Evolutionary conservation across 768 basidiomycete species (phyloP).

Genomic region (Crassisporium funariophilum): DNA sequence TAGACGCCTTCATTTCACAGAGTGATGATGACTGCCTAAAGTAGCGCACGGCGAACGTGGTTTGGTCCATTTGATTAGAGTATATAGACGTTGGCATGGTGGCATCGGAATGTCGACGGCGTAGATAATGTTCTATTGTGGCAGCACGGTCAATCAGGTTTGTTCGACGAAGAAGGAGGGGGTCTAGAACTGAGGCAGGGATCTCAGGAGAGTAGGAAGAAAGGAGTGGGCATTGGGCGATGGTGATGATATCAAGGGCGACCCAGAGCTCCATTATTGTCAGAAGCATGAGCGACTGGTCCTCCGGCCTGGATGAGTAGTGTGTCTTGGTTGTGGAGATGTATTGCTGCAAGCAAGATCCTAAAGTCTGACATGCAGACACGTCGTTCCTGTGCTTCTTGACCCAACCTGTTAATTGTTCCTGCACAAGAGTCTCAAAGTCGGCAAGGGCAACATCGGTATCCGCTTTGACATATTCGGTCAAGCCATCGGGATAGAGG

Average conservation of each 20-base stretch:
- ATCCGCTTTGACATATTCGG: constrained; percentile 3
- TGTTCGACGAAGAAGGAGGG: constrained; percentile 40
- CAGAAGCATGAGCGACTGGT: constrained; percentile 45
- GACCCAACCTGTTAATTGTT: constrained; percentile 36
- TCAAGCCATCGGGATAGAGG: constrained; percentile 3
- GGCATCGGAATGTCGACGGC: constrained; percentile 22
- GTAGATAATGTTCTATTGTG: constrained; percentile 32
- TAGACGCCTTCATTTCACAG: constrained; percentile 23
- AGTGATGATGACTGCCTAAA: constrained; percentile 25
- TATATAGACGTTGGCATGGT: constrained; percentile 35
- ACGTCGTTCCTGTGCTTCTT: constrained; percentile 11
- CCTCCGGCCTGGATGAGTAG: constrained; percentile 39
- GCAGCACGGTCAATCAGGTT: constrained; percentile 29
- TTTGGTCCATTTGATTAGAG: constrained; percentile 9
- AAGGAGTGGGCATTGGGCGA: constrained; percentile 39
- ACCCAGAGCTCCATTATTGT: constrained; percentile 51
- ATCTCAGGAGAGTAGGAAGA: constrained; percentile 48
- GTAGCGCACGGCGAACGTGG: constrained; percentile 37
- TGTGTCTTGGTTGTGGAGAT: constrained; percentile 18
- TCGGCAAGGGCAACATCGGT: constrained; percentile 30
- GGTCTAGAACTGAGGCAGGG: constrained; percentile 36
- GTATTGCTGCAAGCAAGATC: constrained; percentile 23
- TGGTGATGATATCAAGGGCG: constrained; percentile 40
- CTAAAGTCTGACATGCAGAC: constrained; percentile 23
- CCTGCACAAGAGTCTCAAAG: constrained; percentile 35